These are phyloP conservation scores for Rhodotorula sp. DNA, from an alignment of 1,284 basidiomycete genomes.

Conservation along the genomic window DNA sequence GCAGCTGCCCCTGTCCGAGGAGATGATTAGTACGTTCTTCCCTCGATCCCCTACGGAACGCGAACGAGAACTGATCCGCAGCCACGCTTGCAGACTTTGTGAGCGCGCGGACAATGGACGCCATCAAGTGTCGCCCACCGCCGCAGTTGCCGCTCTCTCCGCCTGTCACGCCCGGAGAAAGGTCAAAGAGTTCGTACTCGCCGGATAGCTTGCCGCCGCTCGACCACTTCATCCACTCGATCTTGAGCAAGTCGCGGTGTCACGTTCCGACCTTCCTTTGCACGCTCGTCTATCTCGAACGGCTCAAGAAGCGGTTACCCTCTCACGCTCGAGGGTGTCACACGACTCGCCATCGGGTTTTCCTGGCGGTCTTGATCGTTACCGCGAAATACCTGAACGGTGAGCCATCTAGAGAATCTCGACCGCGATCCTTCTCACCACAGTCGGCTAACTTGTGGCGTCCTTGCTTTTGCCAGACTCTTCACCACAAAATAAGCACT, in stretches of 20 bases:
- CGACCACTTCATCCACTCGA: constrained; percentile 78
- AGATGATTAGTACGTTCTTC: constrained; percentile 66
- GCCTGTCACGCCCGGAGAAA: constrained; percentile 10
- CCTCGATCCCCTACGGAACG: neutral
- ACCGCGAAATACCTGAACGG: constrained; percentile 97
- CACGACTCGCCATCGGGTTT: constrained; percentile 88
- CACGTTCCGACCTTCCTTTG: constrained; percentile 86
- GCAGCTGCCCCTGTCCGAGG: constrained; percentile 66
- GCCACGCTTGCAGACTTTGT: constrained; percentile 1
- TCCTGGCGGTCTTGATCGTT: constrained; percentile 89
- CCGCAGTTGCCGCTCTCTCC: constrained; percentile 5
- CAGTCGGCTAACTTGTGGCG: constrained; percentile 57
- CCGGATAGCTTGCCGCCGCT: constrained; percentile 60
- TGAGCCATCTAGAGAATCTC: constrained; percentile 57
- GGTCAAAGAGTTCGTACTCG: neutral
- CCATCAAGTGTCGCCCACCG: constrained; percentile 13
- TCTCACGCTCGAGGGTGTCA: constrained; percentile 63
- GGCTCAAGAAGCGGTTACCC: constrained; percentile 74
- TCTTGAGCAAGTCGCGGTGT: constrained; percentile 70
- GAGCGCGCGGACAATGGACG: constrained; percentile 11
- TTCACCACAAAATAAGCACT: constrained; percentile 80
- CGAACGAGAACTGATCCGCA: neutral
- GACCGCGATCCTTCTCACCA: constrained; percentile 62
- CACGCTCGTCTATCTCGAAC: constrained; percentile 87
- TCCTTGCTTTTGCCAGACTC: constrained; percentile 17